Percentiles rank a stretch among this genome's conserved stretches.
phyloP scores from a whole-genome alignment of 805 yeast genomes.

The Teunomyces tritomae region DNA sequence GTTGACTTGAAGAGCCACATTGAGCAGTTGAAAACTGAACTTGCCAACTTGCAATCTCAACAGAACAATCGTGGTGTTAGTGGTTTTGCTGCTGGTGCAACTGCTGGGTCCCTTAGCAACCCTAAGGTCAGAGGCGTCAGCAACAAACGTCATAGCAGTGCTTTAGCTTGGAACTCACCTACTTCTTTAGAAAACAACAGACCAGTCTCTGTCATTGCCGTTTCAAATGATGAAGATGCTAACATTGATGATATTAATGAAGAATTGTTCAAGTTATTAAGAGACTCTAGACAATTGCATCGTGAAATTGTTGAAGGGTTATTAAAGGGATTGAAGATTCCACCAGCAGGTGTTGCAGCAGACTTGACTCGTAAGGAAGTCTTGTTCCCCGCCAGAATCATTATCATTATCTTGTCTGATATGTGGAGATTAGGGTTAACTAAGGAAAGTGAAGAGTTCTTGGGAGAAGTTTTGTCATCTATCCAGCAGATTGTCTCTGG shows the following conservation, averaged over 20 bases:
- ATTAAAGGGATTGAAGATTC: constrained; percentile 79
- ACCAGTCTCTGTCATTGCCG: constrained; percentile 62
- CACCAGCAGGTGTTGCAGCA: constrained; percentile 81
- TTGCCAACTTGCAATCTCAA: constrained; percentile 43
- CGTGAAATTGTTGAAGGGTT: constrained; percentile 84
- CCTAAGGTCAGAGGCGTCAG: constrained; percentile 33
- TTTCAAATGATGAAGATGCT: constrained; percentile 51
- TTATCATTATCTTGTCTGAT: constrained; percentile 87
- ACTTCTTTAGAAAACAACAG: constrained; percentile 44
- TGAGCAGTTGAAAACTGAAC: constrained; percentile 50
- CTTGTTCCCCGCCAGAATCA: constrained; percentile 91
- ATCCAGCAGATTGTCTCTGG: constrained; percentile 80
- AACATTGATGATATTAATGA: constrained; percentile 68
- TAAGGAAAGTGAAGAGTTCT: constrained; percentile 83
- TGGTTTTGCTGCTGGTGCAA: constrained; percentile 28
- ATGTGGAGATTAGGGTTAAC: constrained; percentile 98
- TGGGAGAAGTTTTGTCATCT: constrained; percentile 83
- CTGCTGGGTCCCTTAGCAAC: constrained; percentile 20
- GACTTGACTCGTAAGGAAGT: constrained; percentile 86
- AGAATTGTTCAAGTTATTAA: constrained; percentile 67
- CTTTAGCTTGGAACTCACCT: constrained; percentile 33
- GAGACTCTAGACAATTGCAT: constrained; percentile 70
- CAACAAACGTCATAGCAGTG: constrained; percentile 41
- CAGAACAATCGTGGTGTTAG: constrained; percentile 17
- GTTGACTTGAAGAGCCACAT: constrained; percentile 64